Conservation (phyloP, 2,329 filamentous ascomycete genomes). For the Fusarium robinianum region DNA sequence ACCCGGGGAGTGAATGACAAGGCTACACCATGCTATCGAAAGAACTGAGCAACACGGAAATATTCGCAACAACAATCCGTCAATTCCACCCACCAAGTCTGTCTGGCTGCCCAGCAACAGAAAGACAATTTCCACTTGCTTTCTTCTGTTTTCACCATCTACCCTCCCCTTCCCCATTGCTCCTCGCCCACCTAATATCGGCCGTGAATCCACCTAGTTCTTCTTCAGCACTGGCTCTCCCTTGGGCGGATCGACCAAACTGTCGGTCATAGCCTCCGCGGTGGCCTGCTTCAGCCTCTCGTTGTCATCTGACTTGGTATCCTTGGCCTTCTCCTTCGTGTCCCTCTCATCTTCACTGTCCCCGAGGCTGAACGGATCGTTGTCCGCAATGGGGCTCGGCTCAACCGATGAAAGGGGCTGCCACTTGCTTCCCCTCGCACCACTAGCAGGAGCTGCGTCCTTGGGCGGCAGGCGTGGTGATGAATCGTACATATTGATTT, state of each 20-base stretch:
- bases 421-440: constrained; percentile 87
- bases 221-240: constrained; percentile 43
- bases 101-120: not conserved
- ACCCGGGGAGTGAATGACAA: constrained; percentile 21
- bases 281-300: constrained; percentile 70
- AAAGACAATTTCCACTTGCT: not conserved
- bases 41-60: constrained; percentile 12
- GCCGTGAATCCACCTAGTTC: constrained; percentile 37
- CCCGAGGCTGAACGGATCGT: constrained; percentile 94
- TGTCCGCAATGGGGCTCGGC: constrained; percentile 81
- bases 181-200: not conserved
- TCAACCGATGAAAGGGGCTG: constrained; percentile 85
- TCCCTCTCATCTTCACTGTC: constrained; percentile 93
- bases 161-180: not conserved
- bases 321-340: constrained; percentile 58
- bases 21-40: constrained; percentile 31
- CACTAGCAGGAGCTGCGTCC: constrained; percentile 51
- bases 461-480: constrained; percentile 61
- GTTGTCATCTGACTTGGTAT: constrained; percentile 58
- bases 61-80: constrained; percentile 21
- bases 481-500: constrained; percentile 76
- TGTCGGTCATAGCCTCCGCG: constrained; percentile 63
- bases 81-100: constrained; percentile 6
- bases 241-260: constrained; percentile 50
- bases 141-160: not conserved